Percentiles rank a stretch among this genome's conserved stretches.
Evolutionary conservation across 2,329 filamentous ascomycete species (phyloP).

Genomic region (Alternaria ventricosa): DNA sequence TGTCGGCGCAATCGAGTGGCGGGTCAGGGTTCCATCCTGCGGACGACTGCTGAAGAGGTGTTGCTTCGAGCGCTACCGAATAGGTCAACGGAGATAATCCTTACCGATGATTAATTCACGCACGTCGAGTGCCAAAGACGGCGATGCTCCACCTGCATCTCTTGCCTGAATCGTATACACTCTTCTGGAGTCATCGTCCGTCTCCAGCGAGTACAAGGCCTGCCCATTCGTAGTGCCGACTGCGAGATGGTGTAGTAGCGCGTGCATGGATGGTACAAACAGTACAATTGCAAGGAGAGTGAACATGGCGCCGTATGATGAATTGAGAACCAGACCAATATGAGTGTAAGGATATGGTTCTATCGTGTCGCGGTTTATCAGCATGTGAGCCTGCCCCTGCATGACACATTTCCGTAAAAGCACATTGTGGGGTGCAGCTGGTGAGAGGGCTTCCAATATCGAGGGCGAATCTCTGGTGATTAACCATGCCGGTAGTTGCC

Average conservation of each 20-base stretch:
- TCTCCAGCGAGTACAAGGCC: constrained; percentile 23
- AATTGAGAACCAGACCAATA: background rate
- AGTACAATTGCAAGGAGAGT: constrained; percentile 8
- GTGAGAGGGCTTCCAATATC: constrained; percentile 13
- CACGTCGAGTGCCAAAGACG: constrained; percentile 28
- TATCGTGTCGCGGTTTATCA: background rate
- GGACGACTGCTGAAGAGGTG: constrained; percentile 28
- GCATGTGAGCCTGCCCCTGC: background rate
- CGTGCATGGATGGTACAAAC: constrained; percentile 8
- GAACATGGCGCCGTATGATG: constrained; percentile 7
- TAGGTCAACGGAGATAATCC: background rate
- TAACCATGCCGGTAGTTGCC: background rate
- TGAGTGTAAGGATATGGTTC: background rate
- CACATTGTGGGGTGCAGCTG: constrained; percentile 25
- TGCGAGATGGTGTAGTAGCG: constrained; percentile 26
- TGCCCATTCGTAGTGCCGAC: constrained; percentile 23
- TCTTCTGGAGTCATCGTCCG: constrained; percentile 17
- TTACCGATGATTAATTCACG: background rate
- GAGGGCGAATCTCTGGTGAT: constrained; percentile 12
- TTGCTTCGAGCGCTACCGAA: constrained; percentile 17
- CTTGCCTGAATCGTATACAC: constrained; percentile 17
- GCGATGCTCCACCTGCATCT: constrained; percentile 19
- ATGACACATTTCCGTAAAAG: background rate
- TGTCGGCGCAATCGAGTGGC: constrained; percentile 20
- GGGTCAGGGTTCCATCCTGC: constrained; percentile 23